phyloP scores from a whole-genome alignment of 2,329 filamentous ascomycete genomes.

The Pseudogymnoascus sp. region DNA sequence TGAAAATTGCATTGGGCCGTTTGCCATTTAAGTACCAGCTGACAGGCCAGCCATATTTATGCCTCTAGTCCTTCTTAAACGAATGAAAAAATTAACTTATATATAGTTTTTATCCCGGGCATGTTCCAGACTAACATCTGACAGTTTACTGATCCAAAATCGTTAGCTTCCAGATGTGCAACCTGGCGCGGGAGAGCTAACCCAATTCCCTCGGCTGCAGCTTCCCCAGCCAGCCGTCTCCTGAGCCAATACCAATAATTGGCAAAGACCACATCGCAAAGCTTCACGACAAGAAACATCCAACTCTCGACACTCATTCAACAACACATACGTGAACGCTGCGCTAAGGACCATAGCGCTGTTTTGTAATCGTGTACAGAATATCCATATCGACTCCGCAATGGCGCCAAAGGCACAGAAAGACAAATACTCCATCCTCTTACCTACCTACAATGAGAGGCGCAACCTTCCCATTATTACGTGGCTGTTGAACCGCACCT shows the following conservation, averaged over 20 bases:
- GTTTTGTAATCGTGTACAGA: neutral
- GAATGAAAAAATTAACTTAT: neutral
- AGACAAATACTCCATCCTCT: slow-evolving; percentile 92
- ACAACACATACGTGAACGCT: neutral
- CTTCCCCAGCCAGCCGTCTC: slow-evolving; percentile 2
- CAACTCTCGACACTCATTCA: neutral
- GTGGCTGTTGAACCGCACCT: slow-evolving; percentile 88
- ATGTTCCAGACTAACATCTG: neutral
- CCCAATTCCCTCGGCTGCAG: slow-evolving; percentile 3
- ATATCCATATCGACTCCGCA: neutral
- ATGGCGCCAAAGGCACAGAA: slow-evolving; percentile 22
- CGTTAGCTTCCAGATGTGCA: slow-evolving; percentile 1
- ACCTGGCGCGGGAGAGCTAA: slow-evolving; percentile 6
- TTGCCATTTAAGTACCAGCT: neutral
- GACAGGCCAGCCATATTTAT: neutral
- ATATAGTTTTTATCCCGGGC: neutral
- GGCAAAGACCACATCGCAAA: slow-evolving; percentile 7
- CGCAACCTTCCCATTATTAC: slow-evolving; percentile 92
- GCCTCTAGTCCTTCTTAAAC: neutral
- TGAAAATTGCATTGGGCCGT: neutral
- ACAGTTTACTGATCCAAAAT: neutral
- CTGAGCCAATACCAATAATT: slow-evolving; percentile 5
- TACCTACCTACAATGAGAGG: slow-evolving; percentile 98
- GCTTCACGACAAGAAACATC: slow-evolving; percentile 2
- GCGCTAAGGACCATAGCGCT: neutral